phyloP scores from a whole-genome alignment of 2,329 filamentous ascomycete species.

The Neoarthrinium moseri region DNA sequence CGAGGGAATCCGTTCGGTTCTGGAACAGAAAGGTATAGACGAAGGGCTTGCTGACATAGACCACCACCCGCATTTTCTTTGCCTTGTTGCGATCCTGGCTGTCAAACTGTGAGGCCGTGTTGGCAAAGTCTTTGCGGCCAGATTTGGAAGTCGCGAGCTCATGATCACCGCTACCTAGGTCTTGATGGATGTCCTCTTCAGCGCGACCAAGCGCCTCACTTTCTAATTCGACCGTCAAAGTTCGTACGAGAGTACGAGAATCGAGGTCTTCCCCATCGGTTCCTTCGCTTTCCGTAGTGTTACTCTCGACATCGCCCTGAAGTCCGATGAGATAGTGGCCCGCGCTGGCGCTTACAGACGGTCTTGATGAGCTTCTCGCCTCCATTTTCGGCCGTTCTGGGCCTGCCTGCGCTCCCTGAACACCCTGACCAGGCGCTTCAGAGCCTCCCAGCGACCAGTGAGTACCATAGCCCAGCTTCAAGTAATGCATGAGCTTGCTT shows the following conservation, averaged over 20 bases:
- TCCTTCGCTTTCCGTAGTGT: constrained; percentile 24
- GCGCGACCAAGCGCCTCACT: constrained; percentile 34
- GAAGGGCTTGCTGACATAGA: constrained; percentile 74
- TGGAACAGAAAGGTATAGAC: constrained; percentile 75
- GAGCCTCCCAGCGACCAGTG: constrained; percentile 54
- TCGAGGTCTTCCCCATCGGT: constrained; percentile 36
- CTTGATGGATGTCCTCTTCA: constrained; percentile 44
- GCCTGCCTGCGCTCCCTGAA: constrained; percentile 11
- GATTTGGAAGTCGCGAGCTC: constrained; percentile 19
- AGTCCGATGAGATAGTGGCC: constrained; percentile 67
- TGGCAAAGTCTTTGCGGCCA: constrained; percentile 15
- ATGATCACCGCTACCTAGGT: constrained; percentile 40
- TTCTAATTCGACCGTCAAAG: constrained; percentile 65
- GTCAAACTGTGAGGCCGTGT: constrained; percentile 30
- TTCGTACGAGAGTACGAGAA: constrained; percentile 61
- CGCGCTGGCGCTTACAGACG: constrained; percentile 17
- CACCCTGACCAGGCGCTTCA: constrained; percentile 8
- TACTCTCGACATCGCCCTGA: constrained; percentile 60
- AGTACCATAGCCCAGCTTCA: constrained; percentile 68
- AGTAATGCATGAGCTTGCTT: constrained; percentile 60
- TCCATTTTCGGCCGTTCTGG: constrained; percentile 7
- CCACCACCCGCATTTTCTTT: constrained; percentile 63
- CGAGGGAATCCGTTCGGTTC: constrained; percentile 56
- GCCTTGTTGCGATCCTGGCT: constrained; percentile 53
- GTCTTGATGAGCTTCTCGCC: constrained; percentile 4